Percentiles rank a stretch among this genome's conserved stretches.
phyloP scores from a whole-genome alignment of 1,139 yeast species.

The Debaryomyces udenii region DNA sequence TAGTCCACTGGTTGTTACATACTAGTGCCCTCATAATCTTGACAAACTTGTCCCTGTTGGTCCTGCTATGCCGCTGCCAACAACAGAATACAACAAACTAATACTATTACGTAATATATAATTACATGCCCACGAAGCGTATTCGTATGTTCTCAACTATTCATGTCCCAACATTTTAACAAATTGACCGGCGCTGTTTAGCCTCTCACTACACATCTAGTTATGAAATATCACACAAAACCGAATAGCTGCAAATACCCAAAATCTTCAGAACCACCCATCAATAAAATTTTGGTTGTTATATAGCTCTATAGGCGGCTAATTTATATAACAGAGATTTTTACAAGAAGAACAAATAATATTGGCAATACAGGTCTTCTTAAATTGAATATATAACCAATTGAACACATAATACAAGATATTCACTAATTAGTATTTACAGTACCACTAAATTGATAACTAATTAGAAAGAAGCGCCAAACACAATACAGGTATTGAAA shows the following conservation, averaged over 20 bases:
- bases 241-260: conserved; percentile 7
- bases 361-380: background rate
- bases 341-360: background rate
- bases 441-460: conserved; percentile 7
- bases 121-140: background rate
- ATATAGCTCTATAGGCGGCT: conserved; percentile 4
- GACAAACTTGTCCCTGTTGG: too few species aligned
- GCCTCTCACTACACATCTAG: too few species aligned
- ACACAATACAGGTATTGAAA: background rate
- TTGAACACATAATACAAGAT: conserved; percentile 3
- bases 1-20: background rate
- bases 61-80: background rate
- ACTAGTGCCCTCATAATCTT: too few species aligned
- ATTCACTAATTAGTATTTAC: conserved; percentile 5
- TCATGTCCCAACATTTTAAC: conserved; percentile 5
- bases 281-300: conserved; percentile 9
- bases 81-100: background rate
- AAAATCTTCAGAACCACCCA: conserved; percentile 10
- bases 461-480: background rate
- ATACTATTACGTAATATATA: background rate
- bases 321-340: conserved; percentile 6
- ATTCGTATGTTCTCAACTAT: background rate
- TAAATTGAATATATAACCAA: conserved; percentile 1
- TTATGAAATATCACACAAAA: conserved; percentile 3
- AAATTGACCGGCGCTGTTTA: background rate